phyloP scores from a whole-genome alignment of 331 rosid genomes.

The Quercus tomentella region DNA sequence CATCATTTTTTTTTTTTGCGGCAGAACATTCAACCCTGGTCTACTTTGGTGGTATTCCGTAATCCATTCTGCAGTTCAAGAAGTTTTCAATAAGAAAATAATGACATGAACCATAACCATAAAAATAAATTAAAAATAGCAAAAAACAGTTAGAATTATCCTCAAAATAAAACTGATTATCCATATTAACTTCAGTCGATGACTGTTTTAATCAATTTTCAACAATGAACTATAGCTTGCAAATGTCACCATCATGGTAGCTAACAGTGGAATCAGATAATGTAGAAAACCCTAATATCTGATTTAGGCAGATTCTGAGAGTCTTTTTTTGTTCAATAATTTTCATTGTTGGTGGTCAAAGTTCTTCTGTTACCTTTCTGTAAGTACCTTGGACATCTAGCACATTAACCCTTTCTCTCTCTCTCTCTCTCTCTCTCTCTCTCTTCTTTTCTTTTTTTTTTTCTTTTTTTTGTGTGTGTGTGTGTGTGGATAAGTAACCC shows the following conservation, averaged over 20 bases:
- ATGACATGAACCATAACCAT: not conserved
- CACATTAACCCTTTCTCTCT: not conserved
- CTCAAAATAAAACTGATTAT: not conserved
- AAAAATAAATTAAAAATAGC: not conserved
- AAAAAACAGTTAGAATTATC: not conserved
- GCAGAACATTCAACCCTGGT: slow-evolving; percentile 63
- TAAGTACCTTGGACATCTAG: not conserved
- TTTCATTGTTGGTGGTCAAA: not conserved
- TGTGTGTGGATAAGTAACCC: too few relatives aligned
- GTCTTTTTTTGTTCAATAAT: not conserved
- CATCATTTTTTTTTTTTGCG: slow-evolving; percentile 58
- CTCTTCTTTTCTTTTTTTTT: too few relatives aligned
- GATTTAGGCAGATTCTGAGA: not conserved
- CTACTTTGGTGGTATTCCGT: slow-evolving; percentile 59
- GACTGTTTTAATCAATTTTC: not conserved
- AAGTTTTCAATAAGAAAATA: slow-evolving; percentile 17
- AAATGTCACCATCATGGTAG: not conserved
- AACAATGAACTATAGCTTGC: not conserved
- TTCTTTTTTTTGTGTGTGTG: too few relatives aligned
- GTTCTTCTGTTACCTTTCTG: not conserved
- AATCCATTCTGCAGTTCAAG: slow-evolving; percentile 62
- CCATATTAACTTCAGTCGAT: not conserved
- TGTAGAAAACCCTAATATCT: not conserved
- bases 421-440: too few relatives aligned
- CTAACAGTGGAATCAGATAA: not conserved